Evolutionary conservation across 305 asterid genomes (phyloP), one percentile per base, ranked within the genome.

Genomic region (Fraxinus angustifolia): DNA sequence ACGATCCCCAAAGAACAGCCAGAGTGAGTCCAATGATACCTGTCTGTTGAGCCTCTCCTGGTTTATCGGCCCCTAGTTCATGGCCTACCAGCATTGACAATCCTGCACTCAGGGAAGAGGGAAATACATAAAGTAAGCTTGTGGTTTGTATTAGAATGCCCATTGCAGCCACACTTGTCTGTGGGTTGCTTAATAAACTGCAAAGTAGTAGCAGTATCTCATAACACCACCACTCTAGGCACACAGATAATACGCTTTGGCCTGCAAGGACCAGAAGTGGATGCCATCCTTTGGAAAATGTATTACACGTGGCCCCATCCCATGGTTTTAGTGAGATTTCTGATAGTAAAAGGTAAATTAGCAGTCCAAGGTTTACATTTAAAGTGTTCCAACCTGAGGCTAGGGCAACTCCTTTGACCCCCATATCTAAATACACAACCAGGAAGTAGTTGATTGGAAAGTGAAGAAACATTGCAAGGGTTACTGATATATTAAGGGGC

Each of bases 221-320:
- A 16, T 91, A 90, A 77, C 91, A 90, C 92, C 93, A 91, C 96
- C 94, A 90, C 88, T 89, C 92, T 38, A 89, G 86, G 83, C 91
- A 88, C 76, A 89, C 89, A 11, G 96, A 90, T 65, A 90, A 34
- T 30, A 88, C 86, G 34, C 92, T 88, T 42, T 92, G 87, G 16
- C 85, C 90, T 72, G 89, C 88, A 58, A 90, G 89, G 75, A 84
- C 67, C 16, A 87, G 82, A 50, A 89, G 88, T 50, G 86, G 75
- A 21, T n/a, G 62, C 93, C 93, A 90, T 71, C 89, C 85, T 62
- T 84, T 82, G 17, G 81, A 82, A 81, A 83, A 85, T 21, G 75
- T 78, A 76, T 78, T 65, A n/a, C 48, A 56, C 62, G 48, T 75
- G 19, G 71, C 88, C 71, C 87, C 86, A 5, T 79, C 80, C 94